Percentiles rank a stretch among this genome's conserved stretches.
Conservation (phyloP, 2,329 filamentous ascomycete genomes). For the Paracoccidioides lutzii region DNA sequence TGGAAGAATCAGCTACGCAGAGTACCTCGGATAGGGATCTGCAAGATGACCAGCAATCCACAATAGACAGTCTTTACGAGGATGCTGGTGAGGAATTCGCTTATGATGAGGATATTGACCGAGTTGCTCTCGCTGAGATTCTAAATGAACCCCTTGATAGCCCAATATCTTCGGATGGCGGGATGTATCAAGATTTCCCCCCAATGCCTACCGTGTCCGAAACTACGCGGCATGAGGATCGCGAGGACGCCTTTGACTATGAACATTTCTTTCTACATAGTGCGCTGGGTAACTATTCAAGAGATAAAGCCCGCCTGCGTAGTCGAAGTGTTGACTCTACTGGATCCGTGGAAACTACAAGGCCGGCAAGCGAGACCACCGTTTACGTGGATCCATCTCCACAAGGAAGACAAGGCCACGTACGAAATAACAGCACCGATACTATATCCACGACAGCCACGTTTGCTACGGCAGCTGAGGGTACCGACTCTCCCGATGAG, state of each 20-base stretch:
- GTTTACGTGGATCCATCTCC: constrained; percentile 7
- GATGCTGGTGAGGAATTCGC: constrained; percentile 30
- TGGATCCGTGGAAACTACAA: constrained; percentile 41
- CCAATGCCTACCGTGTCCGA: constrained; percentile 33
- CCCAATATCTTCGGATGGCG: constrained; percentile 18
- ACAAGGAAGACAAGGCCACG: constrained; percentile 20
- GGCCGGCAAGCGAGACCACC: constrained; percentile 16
- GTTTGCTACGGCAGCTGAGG: constrained; percentile 51
- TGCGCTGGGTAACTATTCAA: constrained; percentile 56
- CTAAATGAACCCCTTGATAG: constrained; percentile 35
- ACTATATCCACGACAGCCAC: constrained; percentile 49
- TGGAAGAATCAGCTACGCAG: background rate
- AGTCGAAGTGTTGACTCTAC: constrained; percentile 27
- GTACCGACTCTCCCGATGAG: constrained; percentile 18
- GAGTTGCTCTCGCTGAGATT: constrained; percentile 44
- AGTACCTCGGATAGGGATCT: background rate
- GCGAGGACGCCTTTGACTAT: constrained; percentile 91
- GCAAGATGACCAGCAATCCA: constrained; percentile 19
- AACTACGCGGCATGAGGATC: constrained; percentile 72
- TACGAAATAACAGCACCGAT: constrained; percentile 44
- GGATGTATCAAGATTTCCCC: constrained; percentile 22
- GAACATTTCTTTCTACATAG: constrained; percentile 92
- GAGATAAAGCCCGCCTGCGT: constrained; percentile 16
- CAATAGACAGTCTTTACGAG: constrained; percentile 28
- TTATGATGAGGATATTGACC: constrained; percentile 44